Evolutionary conservation across 768 basidiomycete genomes (phyloP), one percentile per base, ranked within the genome.

Genomic region (Strobilomyces dryophilus): DNA sequence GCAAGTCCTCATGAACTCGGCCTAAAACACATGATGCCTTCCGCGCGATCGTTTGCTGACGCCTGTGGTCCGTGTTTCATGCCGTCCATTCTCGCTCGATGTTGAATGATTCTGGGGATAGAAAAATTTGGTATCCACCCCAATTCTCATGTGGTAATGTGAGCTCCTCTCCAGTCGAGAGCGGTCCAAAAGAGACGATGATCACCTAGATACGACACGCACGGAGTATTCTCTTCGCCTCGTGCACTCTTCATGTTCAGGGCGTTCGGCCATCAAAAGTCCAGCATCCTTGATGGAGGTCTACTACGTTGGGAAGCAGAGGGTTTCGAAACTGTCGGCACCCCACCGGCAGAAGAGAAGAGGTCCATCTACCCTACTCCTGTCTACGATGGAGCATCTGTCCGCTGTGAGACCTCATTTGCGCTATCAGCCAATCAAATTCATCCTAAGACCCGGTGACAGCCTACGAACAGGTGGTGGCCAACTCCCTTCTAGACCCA

Each of bases 191-290:
- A 39, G 56, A 56, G 36, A 47, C 29, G 36, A 52, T 53, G 49
- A 47, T 56, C 42, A 49, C 47, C 36, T 64, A 91, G 89, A 57
- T 99, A 98, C 68, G 97, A 99, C 67, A 76, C 86, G 1, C 81
- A 87, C 52, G 95, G 97, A 11, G 75, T 98, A 17, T 98, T 98
- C 76, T 92, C 90, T 3, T 82, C 92, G 20, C 95, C 97, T 49
- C 82, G 97, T 53, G 92, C 92, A 2, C 78, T 94, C 41, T 98
- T 90, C 76, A 98, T 92, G 76, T 97, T 98, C 79, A 82, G 89
- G 71, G 79, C 88, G 21, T 93, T 97, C 70, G 91, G 92, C 8
- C 97, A 99, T 68, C 70, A 76, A 31, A 85, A 84, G 41, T 91
- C 93, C 8, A 91, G 89, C 55, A 79, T 98, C 11, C 77, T 99